Evolutionary conservation across 139 green algal genomes (phyloP).

Genomic region (Chlamydomonas incerta): DNA sequence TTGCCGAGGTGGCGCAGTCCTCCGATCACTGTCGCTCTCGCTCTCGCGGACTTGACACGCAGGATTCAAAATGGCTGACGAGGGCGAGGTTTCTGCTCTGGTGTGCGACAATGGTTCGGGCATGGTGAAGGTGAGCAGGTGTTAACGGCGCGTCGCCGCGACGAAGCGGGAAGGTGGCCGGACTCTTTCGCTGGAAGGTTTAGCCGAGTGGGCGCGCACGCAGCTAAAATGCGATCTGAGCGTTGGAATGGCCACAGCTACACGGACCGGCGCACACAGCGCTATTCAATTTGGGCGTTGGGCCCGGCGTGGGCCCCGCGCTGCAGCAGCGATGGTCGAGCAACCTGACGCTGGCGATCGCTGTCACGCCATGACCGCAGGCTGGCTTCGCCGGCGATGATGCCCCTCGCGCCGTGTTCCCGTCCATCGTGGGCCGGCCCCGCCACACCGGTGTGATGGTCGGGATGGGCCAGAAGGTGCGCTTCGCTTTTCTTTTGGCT

Average conservation of each 20-base stretch:
- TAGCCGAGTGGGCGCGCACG: no score
- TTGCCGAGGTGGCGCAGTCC: no score
- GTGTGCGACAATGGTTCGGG: conserved; percentile 99
- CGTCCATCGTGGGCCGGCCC: conserved; percentile 96
- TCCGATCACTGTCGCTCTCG: no score
- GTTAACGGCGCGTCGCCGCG: neutral
- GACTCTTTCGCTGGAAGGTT: no score
- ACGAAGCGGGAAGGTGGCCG: no score
- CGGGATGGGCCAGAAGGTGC: conserved; percentile 81
- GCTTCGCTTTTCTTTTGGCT: neutral
- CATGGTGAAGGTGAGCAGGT: conserved; percentile 91
- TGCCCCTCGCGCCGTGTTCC: conserved; percentile 95
- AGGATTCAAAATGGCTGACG: conserved; percentile 71
- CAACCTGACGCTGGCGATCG: neutral
- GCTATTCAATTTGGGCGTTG: neutral
- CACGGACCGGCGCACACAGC: no score
- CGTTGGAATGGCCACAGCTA: no score
- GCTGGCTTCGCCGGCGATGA: conserved; percentile 98
- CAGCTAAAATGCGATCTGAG: no score
- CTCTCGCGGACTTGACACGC: no score
- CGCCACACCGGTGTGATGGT: conserved; percentile 96
- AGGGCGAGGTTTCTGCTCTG: conserved; percentile 92
- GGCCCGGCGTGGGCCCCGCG: no score
- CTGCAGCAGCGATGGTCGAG: neutral
- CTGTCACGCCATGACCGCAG: neutral